A percentile compares a stretch with the other conserved stretches of the same genome.
These are phyloP conservation scores for Paramecium octaurelia DNA, from an alignment of 73 alveolate species.

Conservation along the genomic window DNA sequence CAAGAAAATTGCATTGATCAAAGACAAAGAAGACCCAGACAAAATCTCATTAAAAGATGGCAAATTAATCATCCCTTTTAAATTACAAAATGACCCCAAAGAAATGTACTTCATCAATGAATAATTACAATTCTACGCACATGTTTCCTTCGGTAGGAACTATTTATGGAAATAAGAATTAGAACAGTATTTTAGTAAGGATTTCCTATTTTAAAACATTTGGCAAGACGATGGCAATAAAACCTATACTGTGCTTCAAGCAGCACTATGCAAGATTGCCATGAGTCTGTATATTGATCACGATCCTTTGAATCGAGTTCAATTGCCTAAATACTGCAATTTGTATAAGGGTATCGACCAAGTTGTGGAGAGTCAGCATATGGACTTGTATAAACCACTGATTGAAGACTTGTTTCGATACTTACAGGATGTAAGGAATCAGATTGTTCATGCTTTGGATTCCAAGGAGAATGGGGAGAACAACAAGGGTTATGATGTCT, in stretches of 20 bases:
- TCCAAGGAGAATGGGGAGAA: slow-evolving; percentile 13
- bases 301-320: slow-evolving; percentile 47
- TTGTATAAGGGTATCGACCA: slow-evolving; percentile 19
- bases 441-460: not conserved
- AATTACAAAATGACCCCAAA: not conserved
- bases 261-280: slow-evolving; percentile 52
- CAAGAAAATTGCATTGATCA: not conserved
- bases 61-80: slow-evolving; percentile 18
- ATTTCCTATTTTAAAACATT: slow-evolving; percentile 48
- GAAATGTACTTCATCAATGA: slow-evolving; percentile 50
- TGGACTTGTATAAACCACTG: slow-evolving; percentile 39
- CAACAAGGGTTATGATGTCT: not conserved
- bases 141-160: slow-evolving; percentile 58
- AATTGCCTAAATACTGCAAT: slow-evolving; percentile 49
- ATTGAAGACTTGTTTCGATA: slow-evolving; percentile 25
- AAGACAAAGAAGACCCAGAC: slow-evolving; percentile 30
- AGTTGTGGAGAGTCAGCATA: not conserved
- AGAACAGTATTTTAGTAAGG: slow-evolving; percentile 5
- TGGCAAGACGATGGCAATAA: slow-evolving; percentile 49
- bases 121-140: slow-evolving; percentile 49
- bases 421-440: not conserved
- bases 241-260: not conserved
- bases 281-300: slow-evolving; percentile 64
- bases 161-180: slow-evolving; percentile 59
- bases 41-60: slow-evolving; percentile 28